These are phyloP conservation scores for Xerocomus minutiporus DNA, from an alignment of 1,284 basidiomycete species.

Conservation along the genomic window DNA sequence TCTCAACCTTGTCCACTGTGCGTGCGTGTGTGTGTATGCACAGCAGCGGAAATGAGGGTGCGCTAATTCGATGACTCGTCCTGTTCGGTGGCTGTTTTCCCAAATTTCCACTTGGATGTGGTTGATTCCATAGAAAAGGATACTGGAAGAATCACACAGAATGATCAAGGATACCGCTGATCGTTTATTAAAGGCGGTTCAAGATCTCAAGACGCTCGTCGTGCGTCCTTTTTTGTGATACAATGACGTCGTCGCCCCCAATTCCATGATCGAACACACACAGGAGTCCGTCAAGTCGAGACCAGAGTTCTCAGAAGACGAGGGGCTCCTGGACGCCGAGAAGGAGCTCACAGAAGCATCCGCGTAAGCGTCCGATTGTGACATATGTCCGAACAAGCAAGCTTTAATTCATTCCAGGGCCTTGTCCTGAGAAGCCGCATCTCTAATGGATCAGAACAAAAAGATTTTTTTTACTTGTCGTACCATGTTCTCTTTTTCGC, in stretches of 20 bases:
- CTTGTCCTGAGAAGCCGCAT: neutral
- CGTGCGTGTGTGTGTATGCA: constrained; percentile 16
- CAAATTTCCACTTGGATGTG: neutral
- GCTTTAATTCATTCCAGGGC: constrained; percentile 23
- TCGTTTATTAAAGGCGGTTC: constrained; percentile 57
- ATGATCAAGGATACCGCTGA: constrained; percentile 70
- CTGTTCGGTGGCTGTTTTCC: constrained; percentile 13
- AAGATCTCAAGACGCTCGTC: constrained; percentile 64
- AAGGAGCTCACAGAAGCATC: constrained; percentile 50
- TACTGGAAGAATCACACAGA: constrained; percentile 75
- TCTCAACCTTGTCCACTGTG: neutral
- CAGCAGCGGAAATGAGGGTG: constrained; percentile 29
- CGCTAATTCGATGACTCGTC: constrained; percentile 21
- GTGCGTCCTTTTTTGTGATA: constrained; percentile 45
- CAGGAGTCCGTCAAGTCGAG: constrained; percentile 48
- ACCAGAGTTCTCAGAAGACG: constrained; percentile 44
- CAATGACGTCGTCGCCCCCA: constrained; percentile 14
- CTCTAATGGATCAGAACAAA: neutral
- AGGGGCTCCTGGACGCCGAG: constrained; percentile 57
- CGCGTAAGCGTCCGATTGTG: constrained; percentile 27
- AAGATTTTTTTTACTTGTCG: too few relatives aligned
- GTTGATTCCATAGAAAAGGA: constrained; percentile 48
- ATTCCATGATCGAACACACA: neutral
- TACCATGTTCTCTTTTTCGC: neutral
- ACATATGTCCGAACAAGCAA: constrained; percentile 2